Evolutionary conservation across 1,284 basidiomycete genomes (phyloP), one percentile per base, ranked within the genome.

Genomic region (Agaricales sp.): DNA sequence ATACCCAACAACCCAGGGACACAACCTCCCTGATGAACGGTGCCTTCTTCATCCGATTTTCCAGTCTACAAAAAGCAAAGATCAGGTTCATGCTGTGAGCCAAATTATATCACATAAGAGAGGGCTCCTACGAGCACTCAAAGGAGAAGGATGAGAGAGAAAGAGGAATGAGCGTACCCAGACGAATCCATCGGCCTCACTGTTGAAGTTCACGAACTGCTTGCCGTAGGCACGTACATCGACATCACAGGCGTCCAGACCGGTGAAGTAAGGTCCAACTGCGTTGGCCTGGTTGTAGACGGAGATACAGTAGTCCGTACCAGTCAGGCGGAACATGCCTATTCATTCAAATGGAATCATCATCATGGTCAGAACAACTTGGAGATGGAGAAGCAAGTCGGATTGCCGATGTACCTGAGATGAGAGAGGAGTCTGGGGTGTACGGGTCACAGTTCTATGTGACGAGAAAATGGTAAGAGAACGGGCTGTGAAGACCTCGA

Each of bases 261-360:
- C 39, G 16, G 39, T 41, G 39, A 41, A 41, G 19, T 41, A 41
- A n/a, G 39, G 39, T 18, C 39, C 39, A 18, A 41, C 39, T 4
- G 6, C 39, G 39, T 41, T 16, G 4, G 6, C 39, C 19, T 41
- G 39, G 39, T 41, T 41, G 19, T 6, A 8, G 39, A 41, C 18
- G 6, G 39, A 41, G 39, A 41, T 41, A 41, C 39, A 41, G 4
- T 41, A 8, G 39, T 41, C 18, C n/a, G 8, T 4, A 6, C 8
- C 13, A 20, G 39, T 6, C 4, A 41, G 8, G 16, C 39, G 39
- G 19, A 41, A 41, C 8, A 41, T 41, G 6, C 39, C 39, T 41
- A 20, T 6, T n/a, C n/a, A n/a, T n/a, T n/a, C 6, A 6, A 6
- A 30, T 30, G 14, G 26, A 14, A n/a, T n/a, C n/a, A n/a, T n/a